Evolutionary conservation across 169 alveolate species (phyloP), one percentile per base, ranked within the genome.

Genomic region (Plasmodium relictum): DNA sequence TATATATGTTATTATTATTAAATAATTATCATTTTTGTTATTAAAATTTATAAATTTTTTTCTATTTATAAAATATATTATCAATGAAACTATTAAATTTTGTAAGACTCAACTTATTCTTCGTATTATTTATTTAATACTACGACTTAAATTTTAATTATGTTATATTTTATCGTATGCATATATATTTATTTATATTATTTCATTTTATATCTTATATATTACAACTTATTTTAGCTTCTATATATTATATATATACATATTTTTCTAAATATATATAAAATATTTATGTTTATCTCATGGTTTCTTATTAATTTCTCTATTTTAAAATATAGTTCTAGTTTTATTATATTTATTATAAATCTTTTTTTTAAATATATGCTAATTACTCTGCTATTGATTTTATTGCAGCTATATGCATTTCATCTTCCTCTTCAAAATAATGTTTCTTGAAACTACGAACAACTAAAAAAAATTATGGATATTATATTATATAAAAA

Each of bases 381-480:
- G 24, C 16, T 26, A 10, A 44, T 16, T 80, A 80, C 90, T 54
- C 52, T n/a, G 59, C 78, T 80, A 80, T 37, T 12, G 90, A 70
- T 72, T 80, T 80, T 42, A 80, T 48, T 41, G 90, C 72, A 26
- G 90, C 90, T 8, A 80, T 54, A 41, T 80, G 90, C 90, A 80
- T 80, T 45, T 66, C 66, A 16, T 80, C 52, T 41, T 80, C 68
- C 48, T 62, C 90, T 18, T 68, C 83, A 68, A 80, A 80, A 45
- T 80, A 80, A 72, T 80, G 45, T 61, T 48, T 80, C 42, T 69
- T 80, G 63, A 80, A 80, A 31, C 63, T 71, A 12, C 83, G 71
- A 44, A 80, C 83, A 16, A 80, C 90, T 80, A 26, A 66, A 54
- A 31, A 48, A 16, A 68, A 20, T 16, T 9, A 80, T 71, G 9